Evolutionary conservation across 2,329 filamentous ascomycete species (phyloP).

Genomic region (Botrytis byssoidea): DNA sequence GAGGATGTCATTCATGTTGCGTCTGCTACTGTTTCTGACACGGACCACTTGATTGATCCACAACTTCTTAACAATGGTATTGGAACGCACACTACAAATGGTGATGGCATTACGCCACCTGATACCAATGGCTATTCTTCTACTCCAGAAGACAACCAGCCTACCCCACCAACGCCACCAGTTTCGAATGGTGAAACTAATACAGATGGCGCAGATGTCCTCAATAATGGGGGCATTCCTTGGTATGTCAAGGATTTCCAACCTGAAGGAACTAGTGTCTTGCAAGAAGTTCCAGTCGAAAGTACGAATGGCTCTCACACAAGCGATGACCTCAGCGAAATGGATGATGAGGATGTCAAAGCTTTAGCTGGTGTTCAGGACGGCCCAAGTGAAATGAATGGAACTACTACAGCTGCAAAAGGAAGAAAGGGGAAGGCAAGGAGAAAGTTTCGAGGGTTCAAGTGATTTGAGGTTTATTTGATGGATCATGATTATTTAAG

Average conservation of each 20-base stretch:
- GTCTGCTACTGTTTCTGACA: slow-evolving; percentile 5
- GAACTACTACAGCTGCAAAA: slow-evolving; percentile 26
- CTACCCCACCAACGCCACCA: slow-evolving; percentile 61
- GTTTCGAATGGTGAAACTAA: slow-evolving; percentile 57
- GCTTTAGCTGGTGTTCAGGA: slow-evolving; percentile 51
- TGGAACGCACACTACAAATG: slow-evolving; percentile 35
- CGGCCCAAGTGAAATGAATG: slow-evolving; percentile 22
- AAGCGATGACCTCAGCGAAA: slow-evolving; percentile 85
- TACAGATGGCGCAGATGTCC: slow-evolving; percentile 30
- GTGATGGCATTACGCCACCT: slow-evolving; percentile 42
- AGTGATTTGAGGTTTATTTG: slow-evolving; percentile 9
- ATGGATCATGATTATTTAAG: slow-evolving; percentile 2
- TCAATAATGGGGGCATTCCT: slow-evolving; percentile 74
- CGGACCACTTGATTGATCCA: slow-evolving; percentile 35
- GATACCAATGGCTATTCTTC: slow-evolving; percentile 47
- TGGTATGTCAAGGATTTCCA: slow-evolving; percentile 88
- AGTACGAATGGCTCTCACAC: slow-evolving; percentile 68
- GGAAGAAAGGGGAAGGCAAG: slow-evolving; percentile 34
- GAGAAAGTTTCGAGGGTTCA: slow-evolving; percentile 30
- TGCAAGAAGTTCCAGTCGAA: slow-evolving; percentile 51
- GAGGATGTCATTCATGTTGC: slow-evolving; percentile 22
- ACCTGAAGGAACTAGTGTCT: slow-evolving; percentile 73
- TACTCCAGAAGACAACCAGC: slow-evolving; percentile 26
- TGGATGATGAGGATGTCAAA: slow-evolving; percentile 86
- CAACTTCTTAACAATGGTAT: slow-evolving; percentile 14